Percentiles rank a stretch among this genome's conserved stretches.
These are phyloP conservation scores for Lizonia empirigonia DNA, from an alignment of 2,329 filamentous ascomycete species.

Conservation along the genomic window DNA sequence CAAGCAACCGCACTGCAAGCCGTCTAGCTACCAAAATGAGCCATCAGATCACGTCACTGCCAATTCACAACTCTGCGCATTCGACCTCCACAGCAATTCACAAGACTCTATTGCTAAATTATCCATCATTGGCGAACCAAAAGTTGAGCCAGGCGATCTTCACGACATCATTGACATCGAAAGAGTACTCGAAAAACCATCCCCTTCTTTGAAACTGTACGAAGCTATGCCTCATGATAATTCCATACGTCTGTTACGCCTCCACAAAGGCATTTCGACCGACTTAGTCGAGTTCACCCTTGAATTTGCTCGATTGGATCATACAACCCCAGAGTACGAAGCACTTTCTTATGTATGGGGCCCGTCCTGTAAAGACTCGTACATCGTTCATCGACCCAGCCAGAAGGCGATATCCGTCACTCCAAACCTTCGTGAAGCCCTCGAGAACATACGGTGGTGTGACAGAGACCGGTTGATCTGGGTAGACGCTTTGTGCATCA, in stretches of 20 bases:
- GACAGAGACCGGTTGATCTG: slow-evolving; percentile 8
- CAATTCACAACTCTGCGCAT: neutral
- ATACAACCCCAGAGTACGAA: slow-evolving; percentile 10
- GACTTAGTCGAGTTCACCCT: slow-evolving; percentile 13
- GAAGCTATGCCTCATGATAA: slow-evolving; percentile 1
- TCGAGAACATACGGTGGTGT: slow-evolving; percentile 10
- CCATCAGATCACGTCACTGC: neutral
- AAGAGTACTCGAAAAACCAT: neutral
- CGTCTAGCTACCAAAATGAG: neutral
- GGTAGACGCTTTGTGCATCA: slow-evolving; percentile 27
- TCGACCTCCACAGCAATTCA: neutral
- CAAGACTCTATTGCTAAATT: neutral
- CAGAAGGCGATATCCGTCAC: neutral
- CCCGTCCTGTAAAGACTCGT: neutral
- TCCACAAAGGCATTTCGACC: slow-evolving; percentile 10
- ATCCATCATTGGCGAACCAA: neutral
- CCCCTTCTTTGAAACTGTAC: neutral
- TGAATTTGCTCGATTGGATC: slow-evolving; percentile 7
- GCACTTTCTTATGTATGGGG: slow-evolving; percentile 28
- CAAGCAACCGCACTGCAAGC: neutral
- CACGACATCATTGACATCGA: neutral
- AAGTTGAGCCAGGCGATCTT: too few species aligned
- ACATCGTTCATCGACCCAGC: neutral
- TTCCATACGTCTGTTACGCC: slow-evolving; percentile 20
- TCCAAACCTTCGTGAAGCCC: slow-evolving; percentile 16